These are phyloP conservation scores for Diaporthe nobilis DNA, from an alignment of 2,329 filamentous ascomycete species.

Conservation along the genomic window DNA sequence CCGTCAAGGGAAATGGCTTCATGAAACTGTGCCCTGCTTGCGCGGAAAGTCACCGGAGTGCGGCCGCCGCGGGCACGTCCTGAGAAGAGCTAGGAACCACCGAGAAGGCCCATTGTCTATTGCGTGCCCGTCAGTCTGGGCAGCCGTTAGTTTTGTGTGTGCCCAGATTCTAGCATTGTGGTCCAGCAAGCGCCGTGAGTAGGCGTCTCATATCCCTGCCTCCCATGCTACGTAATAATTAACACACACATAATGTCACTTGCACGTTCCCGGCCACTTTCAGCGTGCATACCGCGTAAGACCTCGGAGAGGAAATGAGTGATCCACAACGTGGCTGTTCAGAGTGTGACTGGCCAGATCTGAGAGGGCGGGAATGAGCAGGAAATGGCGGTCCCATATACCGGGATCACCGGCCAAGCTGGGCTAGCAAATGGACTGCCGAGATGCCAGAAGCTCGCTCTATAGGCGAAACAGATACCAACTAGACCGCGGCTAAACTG, in stretches of 20 bases:
- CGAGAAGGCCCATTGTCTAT: background rate
- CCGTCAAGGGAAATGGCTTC: background rate
- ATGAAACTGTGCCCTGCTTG: constrained; percentile 11
- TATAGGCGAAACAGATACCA: constrained; percentile 17
- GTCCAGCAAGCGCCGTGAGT: background rate
- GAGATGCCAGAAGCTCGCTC: constrained; percentile 13
- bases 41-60: background rate
- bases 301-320: background rate
- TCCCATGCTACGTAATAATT: constrained; percentile 11
- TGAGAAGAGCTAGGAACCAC: background rate
- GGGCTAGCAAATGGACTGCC: constrained; percentile 25
- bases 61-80: constrained; percentile 20
- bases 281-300: background rate
- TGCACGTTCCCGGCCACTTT: background rate
- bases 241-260: background rate
- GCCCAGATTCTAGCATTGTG: constrained; percentile 7
- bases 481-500: background rate
- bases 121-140: background rate
- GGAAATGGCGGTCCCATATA: constrained; percentile 15
- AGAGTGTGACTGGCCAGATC: constrained; percentile 11
- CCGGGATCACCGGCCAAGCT: constrained; percentile 2
- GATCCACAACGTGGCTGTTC: constrained; percentile 14
- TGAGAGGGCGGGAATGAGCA: constrained; percentile 18
- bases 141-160: background rate
- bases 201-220: constrained; percentile 2